Conservation (phyloP, 169 alveolate species). For the Plasmodium cynomolgi region DNA sequence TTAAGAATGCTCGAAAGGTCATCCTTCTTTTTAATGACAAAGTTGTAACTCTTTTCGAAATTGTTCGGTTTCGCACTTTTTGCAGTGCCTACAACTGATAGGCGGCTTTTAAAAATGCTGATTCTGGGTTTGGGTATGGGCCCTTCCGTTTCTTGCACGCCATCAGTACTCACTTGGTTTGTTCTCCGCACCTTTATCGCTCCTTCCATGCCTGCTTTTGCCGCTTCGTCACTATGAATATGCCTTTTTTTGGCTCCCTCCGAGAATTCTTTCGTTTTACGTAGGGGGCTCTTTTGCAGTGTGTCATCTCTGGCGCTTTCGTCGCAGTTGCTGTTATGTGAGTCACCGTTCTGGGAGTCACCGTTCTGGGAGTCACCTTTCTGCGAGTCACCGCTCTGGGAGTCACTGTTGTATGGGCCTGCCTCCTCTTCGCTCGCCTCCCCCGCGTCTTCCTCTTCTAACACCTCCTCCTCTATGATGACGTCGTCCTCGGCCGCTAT, state of each 20-base stretch:
- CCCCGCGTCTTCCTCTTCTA: not conserved
- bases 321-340: not conserved
- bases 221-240: not conserved
- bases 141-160: not conserved
- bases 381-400: not conserved
- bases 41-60: conserved; percentile 58
- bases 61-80: not conserved
- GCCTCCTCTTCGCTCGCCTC: not conserved
- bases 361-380: not conserved
- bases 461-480: conserved; percentile 24
- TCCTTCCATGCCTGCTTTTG: not conserved
- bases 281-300: not conserved
- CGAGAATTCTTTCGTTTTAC: not conserved
- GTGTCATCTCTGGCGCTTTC: not conserved
- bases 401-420: not conserved
- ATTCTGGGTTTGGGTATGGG: not conserved
- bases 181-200: not conserved
- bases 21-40: conserved; percentile 65
- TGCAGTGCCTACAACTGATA: not conserved
- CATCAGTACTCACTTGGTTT: not conserved
- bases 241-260: not conserved
- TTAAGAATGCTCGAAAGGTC: conserved; percentile 33
- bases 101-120: not conserved
- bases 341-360: not conserved
- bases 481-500: not conserved